Evolutionary conservation across 2,329 filamentous ascomycete genomes (phyloP), one percentile per base, ranked within the genome.

Genomic region (Cladosporium velox): DNA sequence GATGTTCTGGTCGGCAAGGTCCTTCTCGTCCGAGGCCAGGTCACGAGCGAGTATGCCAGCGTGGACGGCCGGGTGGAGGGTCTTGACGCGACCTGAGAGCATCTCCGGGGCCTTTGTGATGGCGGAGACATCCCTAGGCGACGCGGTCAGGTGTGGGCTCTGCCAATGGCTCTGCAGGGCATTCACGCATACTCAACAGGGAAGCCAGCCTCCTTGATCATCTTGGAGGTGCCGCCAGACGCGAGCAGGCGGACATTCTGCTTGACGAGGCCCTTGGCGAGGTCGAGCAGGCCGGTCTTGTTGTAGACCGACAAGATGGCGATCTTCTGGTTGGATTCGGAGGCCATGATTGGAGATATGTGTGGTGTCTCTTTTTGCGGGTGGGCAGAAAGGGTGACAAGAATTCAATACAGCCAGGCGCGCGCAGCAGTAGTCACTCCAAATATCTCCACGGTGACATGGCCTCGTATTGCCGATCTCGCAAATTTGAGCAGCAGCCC

Each of bases 301-400:
- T 99, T 92, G 79, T 95, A 98, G 84, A 98, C 95, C 71, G 94
- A 98, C 78, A 99, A 86, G 77, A 99, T 98, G 72, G 95, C 95
- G 52, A 73, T 73, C 67, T 73, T 73, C 66, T 72, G 71, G 32
- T 66, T 58, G 12, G 44, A 49, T 54, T 67, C 60, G 58, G 70
- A 67, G 61, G 71, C 71, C 72, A 73, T 73, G 35, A 30, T 63
- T n/a, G 26, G 35, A 38, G 38, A 15, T 47, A 8, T 24, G 51
- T 12, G 59, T 55, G 32, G 18, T 26, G 49, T 58, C 52, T 55
- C 52, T 32, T 63, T 52, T 38, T 41, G 59, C 47, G 59, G 32
- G 6, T 26, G 32, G 34, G 60, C 60, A 55, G 32, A 38, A 54
- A 35, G 49, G 49, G 52, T 34, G 30, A 55, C 51, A 30, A 30